Evolutionary conservation across 148 eudicot genomes (phyloP).

Genomic region (Heliosperma pusillum): DNA sequence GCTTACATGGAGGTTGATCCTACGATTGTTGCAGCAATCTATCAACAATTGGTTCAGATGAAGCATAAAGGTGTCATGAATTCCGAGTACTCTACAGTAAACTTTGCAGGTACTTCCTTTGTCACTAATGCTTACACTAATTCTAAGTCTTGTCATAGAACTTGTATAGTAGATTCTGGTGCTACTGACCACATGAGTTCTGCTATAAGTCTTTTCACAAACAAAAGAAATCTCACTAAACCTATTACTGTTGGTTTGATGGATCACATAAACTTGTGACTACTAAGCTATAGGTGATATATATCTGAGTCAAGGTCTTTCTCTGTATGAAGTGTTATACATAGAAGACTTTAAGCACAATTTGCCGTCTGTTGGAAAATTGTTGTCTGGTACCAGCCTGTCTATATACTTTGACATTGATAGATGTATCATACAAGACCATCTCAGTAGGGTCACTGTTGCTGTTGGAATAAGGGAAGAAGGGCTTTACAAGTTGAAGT

Average conservation of each 20-base stretch:
- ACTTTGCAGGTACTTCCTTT: no score
- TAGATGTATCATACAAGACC: neutral
- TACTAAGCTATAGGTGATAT: neutral
- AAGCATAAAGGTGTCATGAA: no score
- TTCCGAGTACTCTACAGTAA: no score
- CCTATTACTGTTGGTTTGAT: neutral
- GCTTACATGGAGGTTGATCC: no score
- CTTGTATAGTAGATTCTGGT: neutral
- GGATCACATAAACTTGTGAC: neutral
- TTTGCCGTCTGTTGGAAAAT: neutral
- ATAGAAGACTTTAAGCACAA: neutral
- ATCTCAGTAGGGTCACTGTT: no score
- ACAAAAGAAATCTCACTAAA: neutral
- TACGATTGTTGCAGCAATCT: no score
- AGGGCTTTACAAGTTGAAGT: neutral
- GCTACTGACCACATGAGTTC: neutral
- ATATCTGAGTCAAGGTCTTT: no score
- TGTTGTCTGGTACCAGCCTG: neutral
- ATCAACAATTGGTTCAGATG: no score
- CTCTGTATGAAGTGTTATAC: neutral
- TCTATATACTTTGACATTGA: neutral
- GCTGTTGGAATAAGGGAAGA: neutral
- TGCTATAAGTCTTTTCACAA: no score
- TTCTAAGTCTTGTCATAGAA: neutral
- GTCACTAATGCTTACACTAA: neutral